Evolutionary conservation across 805 yeast genomes (phyloP).

Genomic region (Metschnikowia reukaufii): DNA sequence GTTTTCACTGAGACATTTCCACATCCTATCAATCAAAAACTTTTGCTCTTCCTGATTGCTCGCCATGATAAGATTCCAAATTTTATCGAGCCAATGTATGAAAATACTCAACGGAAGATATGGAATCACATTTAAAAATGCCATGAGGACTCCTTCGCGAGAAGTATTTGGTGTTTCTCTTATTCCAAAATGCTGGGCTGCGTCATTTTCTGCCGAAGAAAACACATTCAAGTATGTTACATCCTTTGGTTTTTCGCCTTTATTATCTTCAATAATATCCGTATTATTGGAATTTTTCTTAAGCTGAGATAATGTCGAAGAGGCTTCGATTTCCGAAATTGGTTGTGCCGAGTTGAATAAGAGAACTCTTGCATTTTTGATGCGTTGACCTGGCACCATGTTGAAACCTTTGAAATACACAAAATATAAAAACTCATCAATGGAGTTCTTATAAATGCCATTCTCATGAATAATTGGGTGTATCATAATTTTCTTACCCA

Average conservation of each 20-base stretch:
- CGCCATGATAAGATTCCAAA: constrained; percentile 35
- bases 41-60: constrained; percentile 38
- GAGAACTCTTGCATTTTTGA: constrained; percentile 11
- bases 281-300: constrained; percentile 20
- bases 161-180: constrained; percentile 38
- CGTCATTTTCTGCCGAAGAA: constrained; percentile 12
- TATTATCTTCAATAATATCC: constrained; percentile 31
- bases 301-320: constrained; percentile 33
- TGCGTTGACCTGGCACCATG: constrained; percentile 31
- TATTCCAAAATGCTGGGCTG: constrained; percentile 22
- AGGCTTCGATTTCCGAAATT: constrained; percentile 36
- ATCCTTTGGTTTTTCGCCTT: constrained; percentile 36
- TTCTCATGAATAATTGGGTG: constrained; percentile 20
- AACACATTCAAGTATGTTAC: constrained; percentile 15
- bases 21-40: constrained; percentile 42
- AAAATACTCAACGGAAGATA: constrained; percentile 47
- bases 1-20: constrained; percentile 59
- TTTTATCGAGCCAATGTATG: constrained; percentile 47
- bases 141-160: constrained; percentile 48
- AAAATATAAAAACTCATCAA: constrained; percentile 41
- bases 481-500: constrained; percentile 44
- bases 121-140: constrained; percentile 54
- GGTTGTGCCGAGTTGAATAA: constrained; percentile 40
- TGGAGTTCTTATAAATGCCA: constrained; percentile 17
- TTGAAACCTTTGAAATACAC: constrained; percentile 43